A percentile compares a stretch with the other conserved stretches of the same genome.
phyloP scores from a whole-genome alignment of 1,284 basidiomycete genomes.

The Lentinus polychrous region DNA sequence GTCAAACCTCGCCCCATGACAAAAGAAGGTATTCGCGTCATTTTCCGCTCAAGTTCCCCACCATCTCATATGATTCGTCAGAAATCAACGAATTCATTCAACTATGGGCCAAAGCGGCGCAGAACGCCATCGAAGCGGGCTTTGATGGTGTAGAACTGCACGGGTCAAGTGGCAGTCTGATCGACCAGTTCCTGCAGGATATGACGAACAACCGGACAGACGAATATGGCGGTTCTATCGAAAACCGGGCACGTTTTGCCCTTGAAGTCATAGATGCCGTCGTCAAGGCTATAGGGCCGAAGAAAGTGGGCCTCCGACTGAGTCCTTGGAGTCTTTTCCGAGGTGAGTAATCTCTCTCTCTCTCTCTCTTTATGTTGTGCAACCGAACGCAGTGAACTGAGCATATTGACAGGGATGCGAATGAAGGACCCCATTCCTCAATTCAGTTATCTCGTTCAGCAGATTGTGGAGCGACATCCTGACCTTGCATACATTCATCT shows the following conservation, averaged over 20 bases:
- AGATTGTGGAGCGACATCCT: constrained; percentile 26
- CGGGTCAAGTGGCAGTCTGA: constrained; percentile 28
- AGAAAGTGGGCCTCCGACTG: constrained; percentile 42
- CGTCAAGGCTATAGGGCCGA: constrained; percentile 29
- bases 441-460: constrained; percentile 24
- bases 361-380: too few species aligned
- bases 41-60: not conserved
- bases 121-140: constrained; percentile 22
- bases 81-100: constrained; percentile 16
- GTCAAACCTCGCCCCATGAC: constrained; percentile 6
- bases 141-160: constrained; percentile 29
- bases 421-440: constrained; percentile 32
- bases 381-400: too few species aligned
- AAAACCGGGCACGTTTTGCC: constrained; percentile 41
- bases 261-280: constrained; percentile 40
- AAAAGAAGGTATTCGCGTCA: not conserved
- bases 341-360: too few species aligned
- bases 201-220: constrained; percentile 44
- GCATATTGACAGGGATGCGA: too few species aligned
- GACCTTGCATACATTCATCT: constrained; percentile 44
- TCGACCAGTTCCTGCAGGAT: constrained; percentile 32
- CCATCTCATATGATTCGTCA: not conserved
- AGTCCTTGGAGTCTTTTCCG: constrained; percentile 52
- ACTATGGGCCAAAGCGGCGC: constrained; percentile 17
- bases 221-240: constrained; percentile 46